These are phyloP conservation scores for Hypsizygus marmoreus DNA, from an alignment of 768 basidiomycete species.

Conservation along the genomic window DNA sequence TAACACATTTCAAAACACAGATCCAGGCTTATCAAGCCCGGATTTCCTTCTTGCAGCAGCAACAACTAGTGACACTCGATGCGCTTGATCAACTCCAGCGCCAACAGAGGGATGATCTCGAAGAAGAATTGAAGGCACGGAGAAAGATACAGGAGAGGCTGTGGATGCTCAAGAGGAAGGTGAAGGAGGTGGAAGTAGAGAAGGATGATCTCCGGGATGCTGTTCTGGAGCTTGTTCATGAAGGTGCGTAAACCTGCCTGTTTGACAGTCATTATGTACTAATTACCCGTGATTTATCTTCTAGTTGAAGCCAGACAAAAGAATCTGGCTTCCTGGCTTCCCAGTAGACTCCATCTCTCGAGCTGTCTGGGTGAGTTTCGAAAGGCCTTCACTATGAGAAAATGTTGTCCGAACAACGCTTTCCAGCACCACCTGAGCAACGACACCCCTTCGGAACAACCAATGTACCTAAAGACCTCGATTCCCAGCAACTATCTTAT, in stretches of 20 bases:
- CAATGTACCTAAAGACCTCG: no score
- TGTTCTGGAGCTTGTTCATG: constrained; percentile 47
- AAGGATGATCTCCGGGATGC: constrained; percentile 49
- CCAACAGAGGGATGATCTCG: constrained; percentile 12
- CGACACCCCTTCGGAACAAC: no score
- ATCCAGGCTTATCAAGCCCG: constrained; percentile 17
- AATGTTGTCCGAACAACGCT: no score
- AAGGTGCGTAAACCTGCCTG: constrained; percentile 38
- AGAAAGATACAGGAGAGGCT: constrained; percentile 8
- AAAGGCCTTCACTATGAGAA: constrained; percentile 5
- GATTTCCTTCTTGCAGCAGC: constrained; percentile 20
- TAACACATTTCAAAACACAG: constrained; percentile 24
- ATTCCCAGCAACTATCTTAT: constrained; percentile 24
- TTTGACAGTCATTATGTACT: not conserved
- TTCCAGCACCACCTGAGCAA: no score
- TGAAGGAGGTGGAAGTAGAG: constrained; percentile 33
- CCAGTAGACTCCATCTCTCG: constrained; percentile 40
- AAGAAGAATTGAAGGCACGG: constrained; percentile 4
- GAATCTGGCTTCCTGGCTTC: constrained; percentile 45
- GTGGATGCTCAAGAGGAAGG: constrained; percentile 1
- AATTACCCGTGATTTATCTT: constrained; percentile 1
- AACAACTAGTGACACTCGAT: constrained; percentile 18
- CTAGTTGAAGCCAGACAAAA: constrained; percentile 39
- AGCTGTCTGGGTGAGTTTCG: constrained; percentile 37
- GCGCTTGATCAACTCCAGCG: constrained; percentile 11